Evolutionary conservation across 2,329 filamentous ascomycete species (phyloP).

Genomic region (Stagonosporopsis tanaceti): DNA sequence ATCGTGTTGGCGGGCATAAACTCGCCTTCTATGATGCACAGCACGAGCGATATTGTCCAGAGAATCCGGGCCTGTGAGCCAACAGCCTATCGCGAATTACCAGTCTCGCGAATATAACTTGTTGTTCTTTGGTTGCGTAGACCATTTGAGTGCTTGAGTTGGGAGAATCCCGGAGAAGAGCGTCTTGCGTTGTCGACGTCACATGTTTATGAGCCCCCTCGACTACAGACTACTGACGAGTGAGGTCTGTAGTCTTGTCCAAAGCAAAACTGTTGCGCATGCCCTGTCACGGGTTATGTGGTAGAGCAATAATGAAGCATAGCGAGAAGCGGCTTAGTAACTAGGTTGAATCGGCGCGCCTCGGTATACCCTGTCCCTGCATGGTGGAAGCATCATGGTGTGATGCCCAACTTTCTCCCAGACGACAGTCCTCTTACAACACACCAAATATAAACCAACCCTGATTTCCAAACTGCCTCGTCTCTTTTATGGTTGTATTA

Average conservation of each 20-base stretch:
- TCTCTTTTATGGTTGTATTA: constrained; percentile 23
- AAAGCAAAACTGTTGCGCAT: not conserved
- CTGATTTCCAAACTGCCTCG: not conserved
- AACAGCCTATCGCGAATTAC: not conserved
- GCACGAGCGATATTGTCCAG: not conserved
- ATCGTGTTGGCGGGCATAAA: not conserved
- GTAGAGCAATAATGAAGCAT: not conserved
- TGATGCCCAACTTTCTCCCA: constrained; percentile 34
- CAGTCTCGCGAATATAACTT: not conserved
- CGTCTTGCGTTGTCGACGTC: not conserved
- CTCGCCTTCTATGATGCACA: too few species aligned
- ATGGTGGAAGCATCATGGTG: constrained; percentile 31
- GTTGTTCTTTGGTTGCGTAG: not conserved
- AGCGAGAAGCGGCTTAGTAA: constrained; percentile 10
- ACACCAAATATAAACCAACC: constrained; percentile 19
- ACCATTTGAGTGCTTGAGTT: not conserved
- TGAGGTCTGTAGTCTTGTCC: not conserved
- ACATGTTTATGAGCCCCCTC: not conserved
- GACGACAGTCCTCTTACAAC: constrained; percentile 13
- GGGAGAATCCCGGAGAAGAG: not conserved
- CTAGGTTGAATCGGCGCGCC: constrained; percentile 6
- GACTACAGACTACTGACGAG: not conserved
- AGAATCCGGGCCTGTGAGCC: not conserved
- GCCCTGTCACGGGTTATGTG: not conserved
- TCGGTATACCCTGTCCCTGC: not conserved